These are phyloP conservation scores for Aquilaria yunnanensis DNA, from an alignment of 345 rosid genomes.

Conservation along the genomic window DNA sequence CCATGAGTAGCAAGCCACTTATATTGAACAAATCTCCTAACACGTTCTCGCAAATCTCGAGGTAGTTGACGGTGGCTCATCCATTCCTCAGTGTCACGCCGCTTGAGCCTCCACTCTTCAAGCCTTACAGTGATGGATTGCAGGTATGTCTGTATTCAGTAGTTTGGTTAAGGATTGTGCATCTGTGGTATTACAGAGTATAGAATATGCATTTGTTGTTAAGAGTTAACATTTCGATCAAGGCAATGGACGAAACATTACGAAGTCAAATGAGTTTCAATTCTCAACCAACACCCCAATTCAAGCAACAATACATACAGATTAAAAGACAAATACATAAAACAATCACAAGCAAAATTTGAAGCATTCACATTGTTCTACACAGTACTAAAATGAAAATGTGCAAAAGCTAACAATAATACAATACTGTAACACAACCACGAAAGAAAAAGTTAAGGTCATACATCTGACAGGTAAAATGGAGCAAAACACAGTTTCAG, in stretches of 20 bases:
- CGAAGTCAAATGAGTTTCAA: constrained; percentile 73
- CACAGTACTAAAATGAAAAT: neutral
- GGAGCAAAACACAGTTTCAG: neutral
- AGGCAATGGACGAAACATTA: constrained; percentile 64
- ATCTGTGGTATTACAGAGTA: too few species aligned
- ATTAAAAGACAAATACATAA: constrained; percentile 11
- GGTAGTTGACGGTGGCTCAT: too few species aligned
- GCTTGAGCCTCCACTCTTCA: too few species aligned
- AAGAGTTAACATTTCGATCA: too few species aligned
- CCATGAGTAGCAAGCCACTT: constrained; percentile 80
- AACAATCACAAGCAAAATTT: neutral
- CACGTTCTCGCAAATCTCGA: too few species aligned
- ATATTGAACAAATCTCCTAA: constrained; percentile 43
- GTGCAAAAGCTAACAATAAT: neutral
- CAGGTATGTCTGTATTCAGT: too few species aligned
- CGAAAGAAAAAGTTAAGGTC: neutral
- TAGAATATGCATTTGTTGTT: too few species aligned
- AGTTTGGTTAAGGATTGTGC: constrained; percentile 34
- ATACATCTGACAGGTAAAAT: neutral
- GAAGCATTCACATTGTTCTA: neutral
- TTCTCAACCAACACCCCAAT: constrained; percentile 75
- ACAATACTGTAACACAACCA: neutral
- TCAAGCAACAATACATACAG: constrained; percentile 65
- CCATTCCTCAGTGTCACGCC: too few species aligned
- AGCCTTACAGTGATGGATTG: too few species aligned